Percentiles rank a stretch among this genome's conserved stretches.
These are phyloP conservation scores for Metschnikowia kofuensis DNA, from an alignment of 805 yeast species.

Conservation along the genomic window DNA sequence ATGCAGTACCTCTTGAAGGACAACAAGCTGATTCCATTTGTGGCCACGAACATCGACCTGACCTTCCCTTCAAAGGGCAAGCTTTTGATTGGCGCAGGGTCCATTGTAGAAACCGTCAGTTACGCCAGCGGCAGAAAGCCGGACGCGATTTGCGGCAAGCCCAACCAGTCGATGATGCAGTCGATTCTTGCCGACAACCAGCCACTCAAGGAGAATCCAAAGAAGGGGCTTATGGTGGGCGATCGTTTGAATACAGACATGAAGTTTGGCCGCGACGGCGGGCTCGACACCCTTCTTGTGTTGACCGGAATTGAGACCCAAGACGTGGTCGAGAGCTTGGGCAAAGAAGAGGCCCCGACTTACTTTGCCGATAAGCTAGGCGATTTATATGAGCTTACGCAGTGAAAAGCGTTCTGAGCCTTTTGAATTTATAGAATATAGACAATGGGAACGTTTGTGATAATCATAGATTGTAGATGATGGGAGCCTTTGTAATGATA, in stretches of 20 bases:
- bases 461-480: too few relatives aligned
- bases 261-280: constrained; percentile 85
- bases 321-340: constrained; percentile 46
- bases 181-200: constrained; percentile 68
- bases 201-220: constrained; percentile 46
- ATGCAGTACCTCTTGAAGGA: constrained; percentile 70
- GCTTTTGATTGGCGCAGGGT: constrained; percentile 93
- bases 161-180: constrained; percentile 85
- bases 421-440: neutral
- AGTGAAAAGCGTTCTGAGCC: neutral
- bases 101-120: constrained; percentile 75
- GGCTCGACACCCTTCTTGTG: constrained; percentile 82
- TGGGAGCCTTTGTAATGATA: too few relatives aligned
- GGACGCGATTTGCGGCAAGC: constrained; percentile 84
- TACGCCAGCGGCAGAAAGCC: constrained; percentile 80
- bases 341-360: constrained; percentile 52
- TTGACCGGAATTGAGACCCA: constrained; percentile 89
- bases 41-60: constrained; percentile 94
- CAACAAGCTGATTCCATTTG: constrained; percentile 58
- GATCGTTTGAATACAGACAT: constrained; percentile 95
- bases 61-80: constrained; percentile 89
- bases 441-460: too few relatives aligned
- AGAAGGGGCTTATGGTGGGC: constrained; percentile 85
- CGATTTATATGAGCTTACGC: constrained; percentile 58
- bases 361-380: constrained; percentile 71